Evolutionary conservation across 2,329 filamentous ascomycete species (phyloP).

Genomic region (Xylariaceae sp.): DNA sequence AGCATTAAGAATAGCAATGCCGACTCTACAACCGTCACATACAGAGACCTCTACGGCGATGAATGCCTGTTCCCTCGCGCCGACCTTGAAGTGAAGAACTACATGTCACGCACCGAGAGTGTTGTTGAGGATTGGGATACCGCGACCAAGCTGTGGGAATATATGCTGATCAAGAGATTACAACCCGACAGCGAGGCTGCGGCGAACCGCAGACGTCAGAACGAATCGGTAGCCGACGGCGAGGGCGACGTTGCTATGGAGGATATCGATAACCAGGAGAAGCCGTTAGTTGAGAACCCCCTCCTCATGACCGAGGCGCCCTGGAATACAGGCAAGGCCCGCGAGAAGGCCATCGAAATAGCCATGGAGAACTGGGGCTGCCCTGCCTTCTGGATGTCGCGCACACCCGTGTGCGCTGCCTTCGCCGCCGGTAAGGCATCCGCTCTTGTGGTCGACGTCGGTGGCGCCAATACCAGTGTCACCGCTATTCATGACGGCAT

Average conservation of each 20-base stretch:
- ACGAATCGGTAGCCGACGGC: slow-evolving; percentile 63
- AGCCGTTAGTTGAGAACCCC: slow-evolving; percentile 81
- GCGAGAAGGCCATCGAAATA: slow-evolving; percentile 92
- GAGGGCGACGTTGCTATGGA: slow-evolving; percentile 59
- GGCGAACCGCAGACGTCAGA: slow-evolving; percentile 71
- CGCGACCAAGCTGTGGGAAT: slow-evolving; percentile 84
- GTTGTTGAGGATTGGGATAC: slow-evolving; percentile 96
- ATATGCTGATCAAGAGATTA: slow-evolving; percentile 81
- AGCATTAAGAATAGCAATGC: slow-evolving; percentile 45
- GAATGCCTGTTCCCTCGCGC: slow-evolving; percentile 75
- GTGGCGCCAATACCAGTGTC: slow-evolving; percentile 27
- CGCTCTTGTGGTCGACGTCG: slow-evolving; percentile 61
- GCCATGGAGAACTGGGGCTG: slow-evolving; percentile 96
- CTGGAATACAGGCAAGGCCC: slow-evolving; percentile 81
- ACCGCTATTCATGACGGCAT: slow-evolving; percentile 85
- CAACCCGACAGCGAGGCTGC: slow-evolving; percentile 69
- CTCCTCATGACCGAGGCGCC: slow-evolving; percentile 89
- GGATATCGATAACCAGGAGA: slow-evolving; percentile 59
- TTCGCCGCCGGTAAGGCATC: slow-evolving; percentile 92
- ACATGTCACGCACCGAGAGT: slow-evolving; percentile 74
- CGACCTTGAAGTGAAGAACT: slow-evolving; percentile 81
- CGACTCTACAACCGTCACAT: slow-evolving; percentile 36
- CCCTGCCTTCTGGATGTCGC: slow-evolving; percentile 89
- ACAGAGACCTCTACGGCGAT: slow-evolving; percentile 73
- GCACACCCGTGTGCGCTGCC: slow-evolving; percentile 81